Evolutionary conservation across 768 basidiomycete species (phyloP), one percentile per base, ranked within the genome.

Genomic region (Russula lepida): DNA sequence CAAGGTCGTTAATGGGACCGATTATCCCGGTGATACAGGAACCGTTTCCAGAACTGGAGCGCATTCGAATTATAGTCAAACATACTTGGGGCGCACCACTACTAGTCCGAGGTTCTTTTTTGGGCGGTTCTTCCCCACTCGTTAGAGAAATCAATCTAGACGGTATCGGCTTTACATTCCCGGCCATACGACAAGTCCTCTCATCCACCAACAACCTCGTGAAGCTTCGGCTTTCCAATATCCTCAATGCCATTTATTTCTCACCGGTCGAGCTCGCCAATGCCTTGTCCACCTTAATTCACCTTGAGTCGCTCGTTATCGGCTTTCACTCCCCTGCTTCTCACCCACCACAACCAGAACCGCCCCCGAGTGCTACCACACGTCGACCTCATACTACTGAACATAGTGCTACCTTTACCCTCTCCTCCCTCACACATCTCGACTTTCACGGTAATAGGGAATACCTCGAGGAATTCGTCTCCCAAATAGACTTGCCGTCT

Each of bases 21-120:
- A 54, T 68, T 58, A 1, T 70, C 71, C 0, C 71, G 70, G 69
- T 64, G n/a, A n/a, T n/a, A n/a, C n/a, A n/a, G n/a, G n/a, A n/a
- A n/a, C n/a, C n/a, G n/a, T n/a, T n/a, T n/a, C n/a, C n/a, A n/a
- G n/a, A n/a, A n/a, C n/a, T n/a, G n/a, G n/a, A n/a, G n/a, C n/a
- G n/a, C 0, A 57, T 66, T 17, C 57, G 43, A 1, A 59, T 13
- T 62, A 74, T 49, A 69, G 79, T 21, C 62, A 27, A 35, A 65
- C 1, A 56, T 78, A 0, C 68, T 78, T 7, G 67, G 70, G 23
- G 58, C 79, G 58, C 71, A 77, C n/a, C 46, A 2, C 2, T 44
- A 44, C 44, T 7, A 1, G 7, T 69, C 52, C 12, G 43, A 23
- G 7, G 9, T 2, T 9, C 4, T 7, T 54, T 54, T 43, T 15